Conservation (phyloP, 441 rosid species). For the Pelargonium exstipulatum region DNA sequence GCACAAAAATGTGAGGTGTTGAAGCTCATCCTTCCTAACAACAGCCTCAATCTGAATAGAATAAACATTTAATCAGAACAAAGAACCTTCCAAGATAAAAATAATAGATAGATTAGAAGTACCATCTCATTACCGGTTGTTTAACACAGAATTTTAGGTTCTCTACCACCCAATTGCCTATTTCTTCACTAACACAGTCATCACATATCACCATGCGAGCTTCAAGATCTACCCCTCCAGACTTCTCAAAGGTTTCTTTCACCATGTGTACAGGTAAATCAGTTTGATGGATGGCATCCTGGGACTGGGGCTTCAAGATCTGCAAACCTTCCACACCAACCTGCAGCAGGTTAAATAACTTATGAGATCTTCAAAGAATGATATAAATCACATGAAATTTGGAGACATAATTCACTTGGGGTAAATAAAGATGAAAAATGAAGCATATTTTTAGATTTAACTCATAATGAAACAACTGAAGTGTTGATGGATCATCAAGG, state of each 20-base stretch:
- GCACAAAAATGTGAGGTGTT: slow-evolving; percentile 70
- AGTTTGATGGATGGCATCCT: slow-evolving; percentile 28
- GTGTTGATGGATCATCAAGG: slow-evolving; percentile 1
- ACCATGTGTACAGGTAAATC: slow-evolving; percentile 42
- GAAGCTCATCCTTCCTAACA: slow-evolving; percentile 82
- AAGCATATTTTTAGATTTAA: slow-evolving; percentile 2
- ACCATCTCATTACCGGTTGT: slow-evolving; percentile 58
- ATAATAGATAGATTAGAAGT: slow-evolving; percentile 8
- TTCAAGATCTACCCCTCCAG: slow-evolving; percentile 74
- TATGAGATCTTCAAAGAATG: neutral
- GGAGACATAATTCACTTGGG: slow-evolving; percentile 3
- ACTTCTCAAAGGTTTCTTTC: slow-evolving; percentile 41
- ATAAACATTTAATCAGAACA: slow-evolving; percentile 14
- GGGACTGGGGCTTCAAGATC: slow-evolving; percentile 62
- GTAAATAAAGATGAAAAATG: neutral
- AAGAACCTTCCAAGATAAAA: slow-evolving; percentile 6
- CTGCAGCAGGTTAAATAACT: slow-evolving; percentile 33
- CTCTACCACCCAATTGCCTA: slow-evolving; percentile 61
- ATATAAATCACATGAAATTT: neutral
- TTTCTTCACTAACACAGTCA: slow-evolving; percentile 44
- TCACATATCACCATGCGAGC: slow-evolving; percentile 52
- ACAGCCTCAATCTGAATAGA: slow-evolving; percentile 67
- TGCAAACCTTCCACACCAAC: slow-evolving; percentile 75
- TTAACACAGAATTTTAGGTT: slow-evolving; percentile 79
- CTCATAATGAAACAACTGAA: slow-evolving; percentile 6